A percentile compares a stretch with the other conserved stretches of the same genome.
phyloP scores from a whole-genome alignment of 2,329 filamentous ascomycete species.

The Aureobasidium leucospermi region DNA sequence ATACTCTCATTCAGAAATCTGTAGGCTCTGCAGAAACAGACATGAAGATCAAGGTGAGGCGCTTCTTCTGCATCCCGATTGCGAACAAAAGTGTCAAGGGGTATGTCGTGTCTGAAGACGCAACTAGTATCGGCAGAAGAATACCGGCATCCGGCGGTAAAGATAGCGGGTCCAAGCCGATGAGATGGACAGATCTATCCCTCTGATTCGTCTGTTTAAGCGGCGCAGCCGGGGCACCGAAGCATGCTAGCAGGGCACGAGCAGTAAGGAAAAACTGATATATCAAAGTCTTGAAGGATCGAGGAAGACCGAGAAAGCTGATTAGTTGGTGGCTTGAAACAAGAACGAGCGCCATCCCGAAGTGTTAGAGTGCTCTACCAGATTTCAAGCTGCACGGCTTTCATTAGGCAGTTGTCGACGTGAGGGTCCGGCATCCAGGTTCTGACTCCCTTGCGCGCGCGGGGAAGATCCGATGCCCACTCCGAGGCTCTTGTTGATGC shows the following conservation, averaged over 20 bases:
- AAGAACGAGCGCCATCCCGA: background rate
- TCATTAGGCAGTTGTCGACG: background rate
- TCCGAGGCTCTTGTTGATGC: background rate
- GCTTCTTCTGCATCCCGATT: background rate
- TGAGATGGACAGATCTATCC: background rate
- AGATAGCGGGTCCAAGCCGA: background rate
- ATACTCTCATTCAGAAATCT: background rate
- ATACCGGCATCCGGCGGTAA: background rate
- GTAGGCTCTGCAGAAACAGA: background rate
- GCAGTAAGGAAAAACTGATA: background rate
- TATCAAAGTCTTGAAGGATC: background rate
- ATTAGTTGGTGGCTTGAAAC: background rate
- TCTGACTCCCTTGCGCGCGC: conserved; percentile 1
- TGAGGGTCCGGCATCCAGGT: conserved; percentile 6
- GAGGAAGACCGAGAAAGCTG: background rate
- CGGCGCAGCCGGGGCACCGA: background rate
- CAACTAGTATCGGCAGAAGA: background rate
- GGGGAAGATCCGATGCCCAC: background rate
- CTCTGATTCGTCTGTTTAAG: background rate
- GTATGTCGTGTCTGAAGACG: background rate
- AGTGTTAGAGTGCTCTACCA: background rate
- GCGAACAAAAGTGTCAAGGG: conserved; percentile 2
- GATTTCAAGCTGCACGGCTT: background rate
- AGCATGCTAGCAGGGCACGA: background rate
- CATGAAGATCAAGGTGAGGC: conserved; percentile 8